phyloP scores from a whole-genome alignment of 495 filamentous ascomycete species.

The Hypoxylon intermedium region DNA sequence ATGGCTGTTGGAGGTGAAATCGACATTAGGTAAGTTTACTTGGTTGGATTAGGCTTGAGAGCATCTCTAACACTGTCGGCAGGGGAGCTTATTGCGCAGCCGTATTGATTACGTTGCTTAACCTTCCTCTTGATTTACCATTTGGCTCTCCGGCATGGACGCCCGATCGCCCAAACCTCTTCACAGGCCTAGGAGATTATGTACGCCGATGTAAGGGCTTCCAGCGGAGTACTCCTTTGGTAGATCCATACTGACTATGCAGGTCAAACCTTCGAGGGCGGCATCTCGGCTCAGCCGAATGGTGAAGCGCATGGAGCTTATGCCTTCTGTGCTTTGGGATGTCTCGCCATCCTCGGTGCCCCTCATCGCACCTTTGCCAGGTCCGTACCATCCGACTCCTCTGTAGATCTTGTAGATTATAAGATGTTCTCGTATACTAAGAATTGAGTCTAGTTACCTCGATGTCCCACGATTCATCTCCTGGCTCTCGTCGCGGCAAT shows the following conservation, averaged over 20 bases:
- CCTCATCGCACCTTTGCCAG: slow-evolving; percentile 73
- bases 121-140: slow-evolving; percentile 80
- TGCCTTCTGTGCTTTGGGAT: slow-evolving; percentile 91
- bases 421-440: slow-evolving; percentile 18
- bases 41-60: slow-evolving; percentile 21
- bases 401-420: slow-evolving; percentile 10
- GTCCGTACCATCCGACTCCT: slow-evolving; percentile 51
- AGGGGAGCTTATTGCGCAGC: slow-evolving; percentile 91
- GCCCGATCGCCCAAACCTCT: slow-evolving; percentile 59
- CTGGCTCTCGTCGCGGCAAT: slow-evolving; percentile 89
- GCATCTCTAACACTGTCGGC: slow-evolving; percentile 25
- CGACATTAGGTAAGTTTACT: slow-evolving; percentile 75
- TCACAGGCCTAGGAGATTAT: slow-evolving; percentile 77
- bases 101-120: slow-evolving; percentile 79
- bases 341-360: slow-evolving; percentile 79
- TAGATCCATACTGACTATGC: slow-evolving; percentile 32
- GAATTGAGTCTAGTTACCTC: slow-evolving; percentile 64
- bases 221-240: slow-evolving; percentile 4
- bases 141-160: slow-evolving; percentile 61
- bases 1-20: slow-evolving; percentile 84
- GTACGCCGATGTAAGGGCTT: slow-evolving; percentile 73
- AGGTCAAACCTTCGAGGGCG: slow-evolving; percentile 95
- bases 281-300: slow-evolving; percentile 80
- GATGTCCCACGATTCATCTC: slow-evolving; percentile 77
- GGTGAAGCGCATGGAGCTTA: slow-evolving; percentile 96